These are phyloP conservation scores for Begonia loranthoides DNA, from an alignment of 306 rosid species.

Conservation along the genomic window DNA sequence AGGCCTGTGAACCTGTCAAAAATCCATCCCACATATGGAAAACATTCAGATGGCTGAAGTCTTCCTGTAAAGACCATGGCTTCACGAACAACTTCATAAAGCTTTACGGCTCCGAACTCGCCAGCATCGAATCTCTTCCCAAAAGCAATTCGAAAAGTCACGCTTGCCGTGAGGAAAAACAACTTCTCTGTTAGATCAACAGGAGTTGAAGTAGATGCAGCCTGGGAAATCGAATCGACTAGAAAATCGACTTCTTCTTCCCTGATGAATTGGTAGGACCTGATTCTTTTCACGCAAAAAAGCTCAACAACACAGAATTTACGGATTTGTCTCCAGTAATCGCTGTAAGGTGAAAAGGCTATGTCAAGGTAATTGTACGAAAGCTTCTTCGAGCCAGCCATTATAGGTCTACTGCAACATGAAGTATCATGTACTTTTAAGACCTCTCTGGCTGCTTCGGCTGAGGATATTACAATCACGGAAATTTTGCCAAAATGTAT, in stretches of 20 bases:
- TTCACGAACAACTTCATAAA: slow-evolving; percentile 27
- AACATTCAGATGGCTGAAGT: slow-evolving; percentile 21
- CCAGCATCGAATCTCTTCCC: slow-evolving; percentile 21
- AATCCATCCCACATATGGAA: slow-evolving; percentile 29
- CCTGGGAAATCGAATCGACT: slow-evolving; percentile 3
- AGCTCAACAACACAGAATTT: slow-evolving; percentile 28
- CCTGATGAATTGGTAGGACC: slow-evolving; percentile 6
- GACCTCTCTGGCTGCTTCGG: slow-evolving; percentile 13
- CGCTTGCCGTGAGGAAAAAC: slow-evolving; percentile 12
- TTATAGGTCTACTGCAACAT: slow-evolving; percentile 26
- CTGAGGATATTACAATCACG: slow-evolving; percentile 14
- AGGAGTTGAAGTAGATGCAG: not conserved
- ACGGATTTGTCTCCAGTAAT: slow-evolving; percentile 32
- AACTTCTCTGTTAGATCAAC: slow-evolving; percentile 19
- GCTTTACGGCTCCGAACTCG: slow-evolving; percentile 9
- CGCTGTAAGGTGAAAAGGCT: slow-evolving; percentile 26
- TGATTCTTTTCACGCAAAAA: slow-evolving; percentile 17
- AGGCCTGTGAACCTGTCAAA: slow-evolving; percentile 28
- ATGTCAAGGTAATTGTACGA: slow-evolving; percentile 33
- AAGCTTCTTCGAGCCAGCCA: slow-evolving; percentile 7
- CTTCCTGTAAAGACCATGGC: slow-evolving; percentile 15
- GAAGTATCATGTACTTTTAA: slow-evolving; percentile 16
- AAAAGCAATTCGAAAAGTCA: slow-evolving; percentile 29
- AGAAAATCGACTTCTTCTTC: slow-evolving; percentile 10
- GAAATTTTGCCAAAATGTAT: slow-evolving; percentile 9